Conservation (phyloP, 2,329 filamentous ascomycete species). For the Hortaea sp. region DNA sequence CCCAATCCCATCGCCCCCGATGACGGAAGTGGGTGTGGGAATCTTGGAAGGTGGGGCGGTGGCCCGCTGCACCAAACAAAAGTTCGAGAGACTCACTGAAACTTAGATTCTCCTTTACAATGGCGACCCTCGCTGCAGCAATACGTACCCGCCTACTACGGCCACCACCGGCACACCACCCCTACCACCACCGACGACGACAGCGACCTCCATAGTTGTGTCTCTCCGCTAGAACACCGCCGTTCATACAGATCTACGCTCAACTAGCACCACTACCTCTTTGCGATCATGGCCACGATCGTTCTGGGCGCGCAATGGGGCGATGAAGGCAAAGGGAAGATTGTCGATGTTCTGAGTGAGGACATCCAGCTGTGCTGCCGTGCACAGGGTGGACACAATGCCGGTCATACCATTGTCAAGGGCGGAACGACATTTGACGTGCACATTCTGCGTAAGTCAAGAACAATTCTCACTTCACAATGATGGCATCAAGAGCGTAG, state of each 20-base stretch:
- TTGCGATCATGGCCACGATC: slow-evolving; percentile 38
- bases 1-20: background rate
- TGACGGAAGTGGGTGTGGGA: slow-evolving; percentile 1
- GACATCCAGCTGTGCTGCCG: slow-evolving; percentile 47
- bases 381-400: slow-evolving; percentile 53
- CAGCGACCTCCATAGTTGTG: background rate
- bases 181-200: background rate
- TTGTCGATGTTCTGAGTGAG: slow-evolving; percentile 39
- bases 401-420: slow-evolving; percentile 38
- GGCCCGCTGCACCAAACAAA: too few relatives aligned
- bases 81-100: background rate
- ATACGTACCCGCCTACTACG: background rate
- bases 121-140: background rate
- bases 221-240: background rate
- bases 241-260: background rate
- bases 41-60: background rate
- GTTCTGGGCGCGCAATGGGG: slow-evolving; percentile 53
- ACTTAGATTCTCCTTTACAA: slow-evolving; percentile 1
- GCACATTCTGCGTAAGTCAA: slow-evolving; percentile 43
- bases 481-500: too few relatives aligned
- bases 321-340: slow-evolving; percentile 50
- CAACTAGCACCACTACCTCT: background rate
- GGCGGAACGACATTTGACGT: slow-evolving; percentile 43
- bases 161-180: background rate
- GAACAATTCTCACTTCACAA: too few relatives aligned